Base-by-base conservation (phyloP, 2,329 filamentous ascomycete genomes). In the Gliomastix tumulicola region DNA sequence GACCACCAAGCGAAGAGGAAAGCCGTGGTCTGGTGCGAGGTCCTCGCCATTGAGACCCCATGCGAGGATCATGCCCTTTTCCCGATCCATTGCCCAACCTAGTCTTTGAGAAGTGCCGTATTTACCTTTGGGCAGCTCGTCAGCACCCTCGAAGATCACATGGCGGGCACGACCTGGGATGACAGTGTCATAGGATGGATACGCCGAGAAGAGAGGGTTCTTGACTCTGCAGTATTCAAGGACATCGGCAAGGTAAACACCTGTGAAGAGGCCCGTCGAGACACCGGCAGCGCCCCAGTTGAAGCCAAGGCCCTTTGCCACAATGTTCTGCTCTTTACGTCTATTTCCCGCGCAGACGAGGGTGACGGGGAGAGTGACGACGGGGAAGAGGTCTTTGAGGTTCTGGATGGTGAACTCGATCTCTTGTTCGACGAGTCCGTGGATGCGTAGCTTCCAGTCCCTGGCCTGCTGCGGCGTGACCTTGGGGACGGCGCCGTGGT, bases 1-100 rank as follows among this genome's bases (percentile, higher is more conserved):
- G 10, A 66, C 51, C 6, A 66, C 49, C 7, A 60, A 40, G 2
- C 61, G 50, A 4, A 66, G 44, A 2, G 67, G 67, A 39, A 60
- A 67, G 4, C 68, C 68, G 41, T 71, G 67, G 35, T 70, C 66
- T 1, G 53, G 56, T 0, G 63, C 60, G 1, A 71, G 49, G 1
- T 56, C 53, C 12, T 56, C 47, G 22, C 25, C 25, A 4, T 28
- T 28, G n/a, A 28, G 7, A 8, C 13, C 25, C 25, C 25, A 28
- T 16, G 25, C 25, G 17, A 28, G n/a, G 25, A 28, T 13, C 25
- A 28, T 28, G 10, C 25, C 25, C 25, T 28, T 28, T 28, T 28
- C 13, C 25, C 25, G 25, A 13, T 28, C 25, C 25, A 28, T 28
- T 7, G 25, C 25, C 25, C 25, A 28, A 5, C 10, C 17, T 8